Base-by-base conservation (phyloP, 2,329 filamentous ascomycete species). In the Knufia fluminis region DNA sequence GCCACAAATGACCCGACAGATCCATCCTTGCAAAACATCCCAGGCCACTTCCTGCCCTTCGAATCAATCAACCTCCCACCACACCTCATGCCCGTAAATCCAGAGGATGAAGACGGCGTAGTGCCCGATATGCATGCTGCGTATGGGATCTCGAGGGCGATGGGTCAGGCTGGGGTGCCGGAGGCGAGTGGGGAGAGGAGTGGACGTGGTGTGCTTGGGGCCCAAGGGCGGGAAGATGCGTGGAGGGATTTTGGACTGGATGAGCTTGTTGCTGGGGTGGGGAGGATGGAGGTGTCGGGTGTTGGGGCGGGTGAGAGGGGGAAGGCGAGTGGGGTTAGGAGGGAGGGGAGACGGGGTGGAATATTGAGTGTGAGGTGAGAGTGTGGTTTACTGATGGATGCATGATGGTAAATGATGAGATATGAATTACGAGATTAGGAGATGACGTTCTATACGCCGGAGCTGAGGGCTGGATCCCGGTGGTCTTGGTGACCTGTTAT, bases 121-220 rank as follows among this genome's bases (percentile, higher is more conserved):
- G 79, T 83, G 12, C 80, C 80, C 0, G 79, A 83, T 56, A 79
- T 82, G 63, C 80, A 83, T 63, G 80, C 80, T 0, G 80, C 79
- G 2, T 83, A 82, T 64, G 80, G 80, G 1, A 83, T 83, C 51
- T 73, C 77, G 61, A 68, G 79, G 36, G 80, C 79, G 0, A 80
- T 79, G 59, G 43, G 69, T 70, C 52, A 66, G 69, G 43, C 75
- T 77, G 63, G 68, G 70, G 53, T 56, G 48, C 48, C 49, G 44
- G 31, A 56, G 57, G 41, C 41, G 48, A 60, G 46, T 59, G 53
- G 60, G 57, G 53, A 54, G 50, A 55, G 51, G 60, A 50, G 51
- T 39, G 47, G 52, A 49, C 36, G 55, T 52, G 16, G 49, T 32
- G 46, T 39, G 57, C 48, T 16, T 52, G 54, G 42, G 48, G 51